phyloP scores from a whole-genome alignment of 495 filamentous ascomycete genomes.

The Acidiella bohemica region DNA sequence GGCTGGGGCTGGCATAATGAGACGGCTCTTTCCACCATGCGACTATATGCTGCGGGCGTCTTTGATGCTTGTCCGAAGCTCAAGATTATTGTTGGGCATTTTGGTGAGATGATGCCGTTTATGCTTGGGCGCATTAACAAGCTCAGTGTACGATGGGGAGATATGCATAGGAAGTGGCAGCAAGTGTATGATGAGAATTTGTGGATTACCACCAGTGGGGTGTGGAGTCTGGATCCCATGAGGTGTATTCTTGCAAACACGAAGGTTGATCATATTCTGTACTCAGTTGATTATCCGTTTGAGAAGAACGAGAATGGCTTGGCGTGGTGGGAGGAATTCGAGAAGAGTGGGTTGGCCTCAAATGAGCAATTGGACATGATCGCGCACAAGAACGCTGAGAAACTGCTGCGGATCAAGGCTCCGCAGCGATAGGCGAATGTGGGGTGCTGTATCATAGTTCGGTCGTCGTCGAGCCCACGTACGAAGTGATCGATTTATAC shows the following conservation, averaged over 20 bases:
- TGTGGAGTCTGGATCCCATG: slow-evolving; percentile 30
- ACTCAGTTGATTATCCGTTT: slow-evolving; percentile 49
- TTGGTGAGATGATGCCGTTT: slow-evolving; percentile 36
- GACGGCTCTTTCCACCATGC: slow-evolving; percentile 33
- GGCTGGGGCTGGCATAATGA: slow-evolving; percentile 38
- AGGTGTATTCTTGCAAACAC: slow-evolving; percentile 34
- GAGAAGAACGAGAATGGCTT: slow-evolving; percentile 32
- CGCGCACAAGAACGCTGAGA: slow-evolving; percentile 43
- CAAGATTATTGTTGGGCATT: slow-evolving; percentile 36
- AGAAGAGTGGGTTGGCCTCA: slow-evolving; percentile 37
- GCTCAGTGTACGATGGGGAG: slow-evolving; percentile 24
- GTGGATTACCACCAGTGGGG: slow-evolving; percentile 28
- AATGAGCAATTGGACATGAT: slow-evolving; percentile 40
- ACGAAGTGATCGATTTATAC: not conserved
- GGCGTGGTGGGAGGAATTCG: slow-evolving; percentile 37
- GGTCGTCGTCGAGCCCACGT: not conserved
- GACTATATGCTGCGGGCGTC: slow-evolving; percentile 31
- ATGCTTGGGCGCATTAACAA: slow-evolving; percentile 29
- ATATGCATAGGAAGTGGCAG: slow-evolving; percentile 20
- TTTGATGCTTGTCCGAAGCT: slow-evolving; percentile 38
- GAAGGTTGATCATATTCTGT: slow-evolving; percentile 40
- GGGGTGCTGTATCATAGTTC: not conserved
- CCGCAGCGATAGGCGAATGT: slow-evolving; percentile 3
- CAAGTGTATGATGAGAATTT: slow-evolving; percentile 35
- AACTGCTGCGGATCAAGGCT: slow-evolving; percentile 33